These are phyloP conservation scores for Letharia columbiana DNA, from an alignment of 495 filamentous ascomycete species.

Conservation along the genomic window DNA sequence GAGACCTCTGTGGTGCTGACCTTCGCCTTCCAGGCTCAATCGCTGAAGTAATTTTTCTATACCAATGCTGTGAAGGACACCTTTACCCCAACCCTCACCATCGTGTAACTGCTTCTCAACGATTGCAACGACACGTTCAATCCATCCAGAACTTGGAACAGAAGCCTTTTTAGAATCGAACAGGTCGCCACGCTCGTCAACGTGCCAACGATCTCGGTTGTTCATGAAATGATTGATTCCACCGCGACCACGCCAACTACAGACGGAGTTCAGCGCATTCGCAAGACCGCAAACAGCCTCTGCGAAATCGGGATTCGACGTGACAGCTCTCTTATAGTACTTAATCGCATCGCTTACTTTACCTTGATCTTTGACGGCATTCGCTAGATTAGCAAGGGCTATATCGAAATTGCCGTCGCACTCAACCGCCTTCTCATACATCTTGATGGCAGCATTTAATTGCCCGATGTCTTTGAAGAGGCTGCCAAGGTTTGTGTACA, in stretches of 20 bases:
- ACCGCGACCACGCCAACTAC: constrained; percentile 86
- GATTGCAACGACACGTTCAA: constrained; percentile 90
- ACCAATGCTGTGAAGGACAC: constrained; percentile 51
- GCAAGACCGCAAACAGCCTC: constrained; percentile 95
- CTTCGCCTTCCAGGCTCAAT: constrained; percentile 28
- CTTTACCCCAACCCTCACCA: constrained; percentile 79
- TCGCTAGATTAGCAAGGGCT: constrained; percentile 91
- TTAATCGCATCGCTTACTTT: constrained; percentile 82
- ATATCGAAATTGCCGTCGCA: constrained; percentile 95
- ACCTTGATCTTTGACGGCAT: constrained; percentile 96
- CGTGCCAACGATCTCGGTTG: constrained; percentile 85
- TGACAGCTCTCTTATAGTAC: constrained; percentile 87
- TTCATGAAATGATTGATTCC: constrained; percentile 66
- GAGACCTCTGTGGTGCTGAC: constrained; percentile 27
- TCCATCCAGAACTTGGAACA: constrained; percentile 64
- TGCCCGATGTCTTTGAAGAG: constrained; percentile 96
- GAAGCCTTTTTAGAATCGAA: constrained; percentile 57
- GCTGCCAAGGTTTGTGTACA: constrained; percentile 95
- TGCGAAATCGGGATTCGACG: constrained; percentile 87
- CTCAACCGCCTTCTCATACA: constrained; percentile 92
- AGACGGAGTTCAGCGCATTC: constrained; percentile 94
- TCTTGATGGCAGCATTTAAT: constrained; percentile 79
- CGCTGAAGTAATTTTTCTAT: constrained; percentile 46
- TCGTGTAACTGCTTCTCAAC: constrained; percentile 85
- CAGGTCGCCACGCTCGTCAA: constrained; percentile 78